Conservation (phyloP, 495 filamentous ascomycete genomes). For the Hyaloscypha bicolor region DNA sequence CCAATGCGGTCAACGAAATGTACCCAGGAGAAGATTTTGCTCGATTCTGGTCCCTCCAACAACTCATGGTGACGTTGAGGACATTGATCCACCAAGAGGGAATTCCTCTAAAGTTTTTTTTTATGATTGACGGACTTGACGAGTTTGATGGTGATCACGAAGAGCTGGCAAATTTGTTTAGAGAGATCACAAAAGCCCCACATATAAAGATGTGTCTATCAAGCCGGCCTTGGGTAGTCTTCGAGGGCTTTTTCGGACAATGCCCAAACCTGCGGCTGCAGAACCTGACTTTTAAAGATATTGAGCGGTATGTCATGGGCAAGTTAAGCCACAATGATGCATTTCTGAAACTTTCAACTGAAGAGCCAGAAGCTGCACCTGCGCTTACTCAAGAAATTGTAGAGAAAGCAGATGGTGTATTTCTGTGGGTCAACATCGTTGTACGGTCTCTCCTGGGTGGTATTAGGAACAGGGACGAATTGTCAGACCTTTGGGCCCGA, state of each 20-base stretch:
- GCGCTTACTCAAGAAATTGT: conserved; percentile 32
- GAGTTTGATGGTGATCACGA: conserved; percentile 38
- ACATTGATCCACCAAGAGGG: background rate
- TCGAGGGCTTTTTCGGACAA: conserved; percentile 41
- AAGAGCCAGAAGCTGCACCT: background rate
- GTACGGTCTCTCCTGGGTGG: conserved; percentile 17
- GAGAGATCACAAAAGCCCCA: conserved; percentile 16
- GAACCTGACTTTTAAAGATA: conserved; percentile 34
- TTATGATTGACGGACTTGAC: conserved; percentile 44
- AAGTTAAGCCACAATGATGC: conserved; percentile 28
- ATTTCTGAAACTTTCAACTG: background rate
- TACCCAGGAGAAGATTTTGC: background rate
- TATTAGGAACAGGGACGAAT: conserved; percentile 12
- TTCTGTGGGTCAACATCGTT: conserved; percentile 41
- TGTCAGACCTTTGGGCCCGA: conserved; percentile 8
- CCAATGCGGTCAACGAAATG: background rate
- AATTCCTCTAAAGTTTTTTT: conserved; percentile 23
- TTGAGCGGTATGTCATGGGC: conserved; percentile 25
- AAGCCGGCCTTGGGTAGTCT: conserved; percentile 45
- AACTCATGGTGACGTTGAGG: conserved; percentile 7
- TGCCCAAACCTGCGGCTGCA: conserved; percentile 33
- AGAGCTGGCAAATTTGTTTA: conserved; percentile 33
- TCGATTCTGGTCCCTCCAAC: background rate
- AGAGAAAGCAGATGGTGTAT: conserved; percentile 39
- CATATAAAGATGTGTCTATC: conserved; percentile 41